Percentiles rank a stretch among this genome's conserved stretches.
These are phyloP conservation scores for Xylaria curta DNA, from an alignment of 495 filamentous ascomycete species.

Conservation along the genomic window DNA sequence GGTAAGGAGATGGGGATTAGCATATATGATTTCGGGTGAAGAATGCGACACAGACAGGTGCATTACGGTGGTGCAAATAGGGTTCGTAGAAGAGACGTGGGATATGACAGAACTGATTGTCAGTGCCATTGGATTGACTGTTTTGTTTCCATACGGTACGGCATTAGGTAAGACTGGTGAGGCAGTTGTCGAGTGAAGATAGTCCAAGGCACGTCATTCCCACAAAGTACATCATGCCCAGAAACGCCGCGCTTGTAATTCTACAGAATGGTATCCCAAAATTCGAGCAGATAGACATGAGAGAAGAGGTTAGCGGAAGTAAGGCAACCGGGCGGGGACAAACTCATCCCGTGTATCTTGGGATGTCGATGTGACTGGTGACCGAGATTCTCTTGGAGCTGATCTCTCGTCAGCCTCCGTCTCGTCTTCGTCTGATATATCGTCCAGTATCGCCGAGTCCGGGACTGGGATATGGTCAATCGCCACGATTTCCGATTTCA, in stretches of 20 bases:
- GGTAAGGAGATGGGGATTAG: not conserved
- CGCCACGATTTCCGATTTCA: conserved; percentile 39
- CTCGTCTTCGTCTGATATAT: conserved; percentile 34
- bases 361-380: conserved; percentile 9
- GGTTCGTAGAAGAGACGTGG: not conserved
- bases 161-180: not conserved
- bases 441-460: conserved; percentile 33
- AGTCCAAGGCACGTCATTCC: conserved; percentile 8
- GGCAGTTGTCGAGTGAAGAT: not conserved
- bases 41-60: not conserved
- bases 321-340: conserved; percentile 40
- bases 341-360: conserved; percentile 30
- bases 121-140: not conserved
- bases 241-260: conserved; percentile 28
- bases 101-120: too few relatives aligned
- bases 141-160: not conserved
- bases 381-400: conserved; percentile 23
- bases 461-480: conserved; percentile 35
- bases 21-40: not conserved
- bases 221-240: conserved; percentile 7
- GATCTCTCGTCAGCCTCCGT: conserved; percentile 14
- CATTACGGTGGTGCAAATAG: not conserved
- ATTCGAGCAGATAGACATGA: not conserved
- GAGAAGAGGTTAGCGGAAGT: conserved; percentile 32
- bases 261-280: conserved; percentile 21